Conservation (phyloP, 2,329 filamentous ascomycete genomes). For the Claviceps sp. region DNA sequence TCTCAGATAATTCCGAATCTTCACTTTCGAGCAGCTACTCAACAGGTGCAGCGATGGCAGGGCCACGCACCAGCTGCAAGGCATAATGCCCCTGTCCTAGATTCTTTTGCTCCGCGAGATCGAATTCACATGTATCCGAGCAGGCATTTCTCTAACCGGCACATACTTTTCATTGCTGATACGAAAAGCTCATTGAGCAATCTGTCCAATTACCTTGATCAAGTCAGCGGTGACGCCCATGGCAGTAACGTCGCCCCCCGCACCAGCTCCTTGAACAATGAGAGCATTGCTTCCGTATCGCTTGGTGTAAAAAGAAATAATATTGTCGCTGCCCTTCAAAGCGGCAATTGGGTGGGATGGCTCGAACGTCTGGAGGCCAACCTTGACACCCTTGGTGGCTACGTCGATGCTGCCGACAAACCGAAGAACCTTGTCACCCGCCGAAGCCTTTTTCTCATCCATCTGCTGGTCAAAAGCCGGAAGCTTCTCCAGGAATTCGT, state of each 20-base stretch:
- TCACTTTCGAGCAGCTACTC: neutral
- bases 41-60: neutral
- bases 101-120: neutral
- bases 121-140: neutral
- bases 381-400: constrained; percentile 66
- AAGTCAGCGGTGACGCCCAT: constrained; percentile 96
- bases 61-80: constrained; percentile 3
- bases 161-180: too few relatives aligned
- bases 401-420: constrained; percentile 93
- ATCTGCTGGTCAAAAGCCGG: constrained; percentile 79
- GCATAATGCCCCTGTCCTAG: neutral
- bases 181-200: constrained; percentile 27
- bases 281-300: constrained; percentile 83
- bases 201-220: constrained; percentile 69
- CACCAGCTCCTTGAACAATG: constrained; percentile 88
- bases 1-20: neutral
- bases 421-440: constrained; percentile 78
- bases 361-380: constrained; percentile 83
- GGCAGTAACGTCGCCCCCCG: constrained; percentile 88
- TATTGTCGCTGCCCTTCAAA: constrained; percentile 95
- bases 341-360: constrained; percentile 82
- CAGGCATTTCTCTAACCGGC: too few relatives aligned
- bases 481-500: constrained; percentile 74
- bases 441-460: constrained; percentile 75
- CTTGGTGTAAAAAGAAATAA: constrained; percentile 97